These are phyloP conservation scores for Nitzschia palea DNA, from an alignment of 108 stramenopile genomes.

Conservation along the genomic window DNA sequence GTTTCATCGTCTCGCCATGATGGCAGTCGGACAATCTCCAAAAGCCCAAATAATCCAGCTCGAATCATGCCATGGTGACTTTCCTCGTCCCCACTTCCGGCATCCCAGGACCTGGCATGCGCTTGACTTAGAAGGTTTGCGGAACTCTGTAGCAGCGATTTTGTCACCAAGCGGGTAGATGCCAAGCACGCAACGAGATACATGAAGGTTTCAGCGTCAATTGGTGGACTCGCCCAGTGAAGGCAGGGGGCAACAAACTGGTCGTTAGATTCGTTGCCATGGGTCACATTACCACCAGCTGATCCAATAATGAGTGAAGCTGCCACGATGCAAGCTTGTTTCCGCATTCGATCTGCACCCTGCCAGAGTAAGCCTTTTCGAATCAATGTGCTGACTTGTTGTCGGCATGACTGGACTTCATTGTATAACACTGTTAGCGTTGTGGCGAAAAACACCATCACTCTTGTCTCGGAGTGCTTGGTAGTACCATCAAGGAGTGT, in stretches of 20 bases:
- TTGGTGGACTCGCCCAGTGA: not conserved
- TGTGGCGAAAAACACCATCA: not conserved
- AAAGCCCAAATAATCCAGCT: slow-evolving; percentile 20
- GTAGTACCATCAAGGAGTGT: not conserved
- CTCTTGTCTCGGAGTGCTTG: not conserved
- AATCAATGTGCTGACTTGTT: not conserved
- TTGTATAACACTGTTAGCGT: not conserved
- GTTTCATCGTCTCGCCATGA: slow-evolving; percentile 10
- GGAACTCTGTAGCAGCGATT: not conserved
- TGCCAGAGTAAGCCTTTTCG: not conserved
- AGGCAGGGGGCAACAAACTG: not conserved
- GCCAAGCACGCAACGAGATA: not conserved
- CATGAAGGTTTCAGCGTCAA: not conserved
- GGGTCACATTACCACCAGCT: not conserved
- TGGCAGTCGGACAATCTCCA: slow-evolving; percentile 16
- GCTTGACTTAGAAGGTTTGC: not conserved
- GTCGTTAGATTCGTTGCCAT: not conserved
- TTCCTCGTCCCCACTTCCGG: not conserved
- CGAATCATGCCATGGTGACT: not conserved
- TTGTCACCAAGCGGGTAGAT: not conserved
- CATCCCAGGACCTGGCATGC: not conserved
- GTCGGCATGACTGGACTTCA: not conserved
- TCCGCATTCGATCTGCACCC: not conserved
- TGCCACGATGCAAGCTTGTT: not conserved
- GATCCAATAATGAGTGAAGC: not conserved